Percentiles rank a stretch among this genome's conserved stretches.
phyloP scores from a whole-genome alignment of 2,329 filamentous ascomycete genomes.

The Periconia sp. region DNA sequence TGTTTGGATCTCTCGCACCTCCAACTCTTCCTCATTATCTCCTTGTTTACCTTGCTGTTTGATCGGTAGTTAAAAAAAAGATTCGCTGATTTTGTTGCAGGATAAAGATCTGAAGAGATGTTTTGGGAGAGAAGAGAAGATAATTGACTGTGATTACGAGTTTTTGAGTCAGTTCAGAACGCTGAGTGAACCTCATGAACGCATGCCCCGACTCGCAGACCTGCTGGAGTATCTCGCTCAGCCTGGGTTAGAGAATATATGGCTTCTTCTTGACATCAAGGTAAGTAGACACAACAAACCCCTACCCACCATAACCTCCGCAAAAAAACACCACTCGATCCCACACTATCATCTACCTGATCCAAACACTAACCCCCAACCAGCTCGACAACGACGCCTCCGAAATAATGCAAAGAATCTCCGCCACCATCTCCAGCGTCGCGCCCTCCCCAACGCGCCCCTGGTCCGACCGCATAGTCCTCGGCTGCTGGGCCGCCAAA shows the following conservation, averaged over 20 bases:
- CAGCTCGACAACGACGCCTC: slow-evolving; percentile 70
- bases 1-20: slow-evolving; percentile 20
- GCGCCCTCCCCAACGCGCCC: slow-evolving; percentile 47
- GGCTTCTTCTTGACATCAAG: slow-evolving; percentile 89
- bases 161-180: slow-evolving; percentile 72
- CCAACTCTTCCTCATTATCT: no score
- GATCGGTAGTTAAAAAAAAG: not conserved
- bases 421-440: slow-evolving; percentile 61
- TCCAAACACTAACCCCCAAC: slow-evolving; percentile 5
- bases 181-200: slow-evolving; percentile 64
- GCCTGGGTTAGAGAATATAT: slow-evolving; percentile 67
- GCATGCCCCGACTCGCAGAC: slow-evolving; percentile 74
- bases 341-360: not conserved
- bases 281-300: slow-evolving; percentile 47
- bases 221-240: slow-evolving; percentile 70
- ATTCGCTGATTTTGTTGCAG: slow-evolving; percentile 42
- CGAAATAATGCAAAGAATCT: slow-evolving; percentile 70
- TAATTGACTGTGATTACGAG: slow-evolving; percentile 76
- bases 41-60: not conserved
- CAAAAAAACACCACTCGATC: not conserved
- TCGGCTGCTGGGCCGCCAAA: slow-evolving; percentile 81
- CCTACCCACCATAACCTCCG: not conserved
- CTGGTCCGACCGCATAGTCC: slow-evolving; percentile 73
- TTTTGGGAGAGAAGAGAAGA: slow-evolving; percentile 71
- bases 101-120: slow-evolving; percentile 78